Conservation (phyloP, 176 grass and related monocot species). For the Hsuehochloa calcarea region DNA sequence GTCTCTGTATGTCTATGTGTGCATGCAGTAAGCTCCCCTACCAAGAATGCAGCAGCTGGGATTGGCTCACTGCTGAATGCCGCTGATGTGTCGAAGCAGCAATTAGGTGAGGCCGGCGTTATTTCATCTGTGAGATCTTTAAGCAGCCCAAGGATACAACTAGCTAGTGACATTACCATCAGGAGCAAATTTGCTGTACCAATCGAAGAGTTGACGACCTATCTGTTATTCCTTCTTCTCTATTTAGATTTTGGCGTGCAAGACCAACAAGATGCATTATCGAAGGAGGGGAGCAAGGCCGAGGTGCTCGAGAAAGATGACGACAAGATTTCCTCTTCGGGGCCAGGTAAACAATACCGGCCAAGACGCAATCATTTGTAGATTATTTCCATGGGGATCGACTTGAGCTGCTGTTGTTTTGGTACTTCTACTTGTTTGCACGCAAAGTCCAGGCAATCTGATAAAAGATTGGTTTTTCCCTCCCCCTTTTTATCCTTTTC, state of each 20-base stretch:
- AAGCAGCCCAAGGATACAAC: background rate
- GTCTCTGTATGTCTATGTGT: background rate
- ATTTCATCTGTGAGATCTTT: conserved; percentile 5
- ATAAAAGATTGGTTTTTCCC: conserved; percentile 2
- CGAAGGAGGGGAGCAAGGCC: conserved; percentile 35
- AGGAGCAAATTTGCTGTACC: background rate
- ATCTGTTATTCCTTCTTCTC: background rate
- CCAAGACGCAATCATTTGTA: background rate
- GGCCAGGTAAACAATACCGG: conserved; percentile 10
- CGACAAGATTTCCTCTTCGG: background rate
- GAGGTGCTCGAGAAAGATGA: conserved; percentile 44
- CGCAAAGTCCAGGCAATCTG: conserved; percentile 21
- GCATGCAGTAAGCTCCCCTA: conserved; percentile 11
- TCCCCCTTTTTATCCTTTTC: background rate
- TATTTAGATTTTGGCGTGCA: conserved; percentile 33
- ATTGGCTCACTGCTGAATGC: conserved; percentile 20
- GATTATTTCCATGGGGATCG: background rate
- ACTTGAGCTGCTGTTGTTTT: background rate
- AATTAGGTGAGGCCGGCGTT: conserved; percentile 26
- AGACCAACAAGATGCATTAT: background rate
- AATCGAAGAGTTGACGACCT: background rate
- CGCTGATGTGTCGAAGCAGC: background rate
- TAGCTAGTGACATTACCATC: background rate
- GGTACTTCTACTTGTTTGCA: background rate
- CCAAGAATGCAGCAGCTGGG: conserved; percentile 8